Percentiles rank a stretch among this genome's conserved stretches.
Evolutionary conservation across 805 yeast genomes (phyloP).

Genomic region (Kluyveromyces starmeri): DNA sequence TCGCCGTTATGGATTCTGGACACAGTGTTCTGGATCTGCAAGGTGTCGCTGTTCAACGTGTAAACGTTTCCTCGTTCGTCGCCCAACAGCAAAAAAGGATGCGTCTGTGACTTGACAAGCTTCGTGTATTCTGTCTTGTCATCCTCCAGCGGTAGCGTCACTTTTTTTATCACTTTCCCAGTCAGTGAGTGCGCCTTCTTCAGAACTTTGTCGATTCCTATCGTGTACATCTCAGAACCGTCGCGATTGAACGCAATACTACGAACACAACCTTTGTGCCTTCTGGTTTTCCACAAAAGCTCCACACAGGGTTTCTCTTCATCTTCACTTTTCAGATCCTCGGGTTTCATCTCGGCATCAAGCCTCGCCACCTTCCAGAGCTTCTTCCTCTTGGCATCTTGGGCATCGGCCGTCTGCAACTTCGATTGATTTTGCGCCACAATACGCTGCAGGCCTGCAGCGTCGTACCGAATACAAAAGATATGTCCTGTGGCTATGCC

Average conservation of each 20-base stretch:
- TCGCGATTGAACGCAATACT: conserved; percentile 50
- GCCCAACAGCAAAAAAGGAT: conserved; percentile 42
- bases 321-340: conserved; percentile 3
- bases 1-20: conserved; percentile 58
- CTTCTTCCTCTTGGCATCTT: conserved; percentile 31
- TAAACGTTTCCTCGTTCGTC: conserved; percentile 61
- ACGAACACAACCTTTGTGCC: conserved; percentile 87
- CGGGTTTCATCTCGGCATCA: conserved; percentile 5
- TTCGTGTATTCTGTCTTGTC: conserved; percentile 26
- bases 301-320: conserved; percentile 22
- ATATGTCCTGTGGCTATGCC: conserved; percentile 84
- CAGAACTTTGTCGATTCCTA: conserved; percentile 72
- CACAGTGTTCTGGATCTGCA: conserved; percentile 43
- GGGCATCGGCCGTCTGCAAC: conserved; percentile 3
- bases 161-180: conserved; percentile 67
- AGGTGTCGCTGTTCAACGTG: conserved; percentile 50
- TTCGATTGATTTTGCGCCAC: conserved; percentile 25
- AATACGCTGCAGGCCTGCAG: conserved; percentile 32
- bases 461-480: conserved; percentile 50
- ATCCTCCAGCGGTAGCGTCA: conserved; percentile 13
- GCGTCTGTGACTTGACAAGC: conserved; percentile 28
- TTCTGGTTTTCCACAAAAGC: conserved; percentile 68
- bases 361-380: conserved; percentile 36
- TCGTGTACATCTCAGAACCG: conserved; percentile 48
- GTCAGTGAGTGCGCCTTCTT: conserved; percentile 63